Conservation (phyloP, 257 asterid genomes). For the Jasminum sambac region DNA sequence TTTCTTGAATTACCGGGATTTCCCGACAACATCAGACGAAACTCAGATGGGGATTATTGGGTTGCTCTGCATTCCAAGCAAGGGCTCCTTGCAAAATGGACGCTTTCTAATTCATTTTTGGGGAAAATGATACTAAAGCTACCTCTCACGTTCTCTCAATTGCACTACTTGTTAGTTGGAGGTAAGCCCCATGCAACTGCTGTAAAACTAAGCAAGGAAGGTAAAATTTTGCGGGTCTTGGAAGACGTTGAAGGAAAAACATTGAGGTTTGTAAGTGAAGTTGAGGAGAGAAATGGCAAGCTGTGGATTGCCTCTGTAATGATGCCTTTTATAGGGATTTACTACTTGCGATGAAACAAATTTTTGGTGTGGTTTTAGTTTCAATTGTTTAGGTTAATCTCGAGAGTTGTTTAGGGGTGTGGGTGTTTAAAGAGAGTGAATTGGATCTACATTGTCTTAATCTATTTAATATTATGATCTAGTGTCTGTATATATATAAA, state of each 20-base stretch:
- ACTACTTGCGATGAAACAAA: slow-evolving; percentile 26
- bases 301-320: slow-evolving; percentile 70
- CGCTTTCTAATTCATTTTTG: slow-evolving; percentile 37
- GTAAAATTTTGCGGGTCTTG: slow-evolving; percentile 49
- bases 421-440: not conserved
- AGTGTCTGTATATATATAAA: too few relatives aligned
- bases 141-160: slow-evolving; percentile 49
- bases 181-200: slow-evolving; percentile 66
- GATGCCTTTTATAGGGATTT: slow-evolving; percentile 57
- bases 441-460: too few relatives aligned
- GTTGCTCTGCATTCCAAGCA: slow-evolving; percentile 62
- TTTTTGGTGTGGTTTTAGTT: not conserved
- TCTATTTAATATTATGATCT: too few relatives aligned
- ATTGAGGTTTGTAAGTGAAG: slow-evolving; percentile 63
- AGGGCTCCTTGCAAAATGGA: slow-evolving; percentile 32
- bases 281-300: slow-evolving; percentile 66
- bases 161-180: slow-evolving; percentile 60
- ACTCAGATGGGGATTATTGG: slow-evolving; percentile 65
- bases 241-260: slow-evolving; percentile 63
- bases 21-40: slow-evolving; percentile 71
- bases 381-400: not conserved
- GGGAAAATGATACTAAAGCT: slow-evolving; percentile 48
- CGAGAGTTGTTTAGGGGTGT: not conserved
- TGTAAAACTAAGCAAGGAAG: slow-evolving; percentile 53
- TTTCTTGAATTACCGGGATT: slow-evolving; percentile 59